These are phyloP conservation scores for Evernia prunastri DNA, from an alignment of 495 filamentous ascomycete species.

Conservation along the genomic window DNA sequence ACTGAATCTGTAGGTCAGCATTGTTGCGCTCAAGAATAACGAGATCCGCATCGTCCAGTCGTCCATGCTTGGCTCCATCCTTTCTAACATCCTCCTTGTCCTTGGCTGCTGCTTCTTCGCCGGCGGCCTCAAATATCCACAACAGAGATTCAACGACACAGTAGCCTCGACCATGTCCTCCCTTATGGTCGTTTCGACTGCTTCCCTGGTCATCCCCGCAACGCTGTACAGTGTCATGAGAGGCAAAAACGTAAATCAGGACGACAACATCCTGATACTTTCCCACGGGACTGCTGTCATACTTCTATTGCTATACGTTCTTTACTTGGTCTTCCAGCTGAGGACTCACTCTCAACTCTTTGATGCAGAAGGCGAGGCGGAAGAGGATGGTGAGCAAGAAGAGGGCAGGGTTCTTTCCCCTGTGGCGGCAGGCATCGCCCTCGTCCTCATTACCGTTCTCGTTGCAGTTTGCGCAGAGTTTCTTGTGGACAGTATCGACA, in stretches of 20 bases:
- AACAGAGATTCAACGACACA: slow-evolving; percentile 76
- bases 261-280: slow-evolving; percentile 66
- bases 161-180: slow-evolving; percentile 95
- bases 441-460: slow-evolving; percentile 70
- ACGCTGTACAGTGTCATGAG: slow-evolving; percentile 59
- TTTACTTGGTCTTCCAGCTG: slow-evolving; percentile 90
- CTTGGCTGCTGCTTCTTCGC: slow-evolving; percentile 95
- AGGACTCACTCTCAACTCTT: slow-evolving; percentile 75
- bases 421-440: slow-evolving; percentile 61
- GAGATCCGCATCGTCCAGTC: slow-evolving; percentile 95
- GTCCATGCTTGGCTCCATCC: slow-evolving; percentile 93
- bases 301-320: slow-evolving; percentile 75
- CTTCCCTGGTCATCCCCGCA: slow-evolving; percentile 89
- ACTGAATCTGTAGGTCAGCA: slow-evolving; percentile 63
- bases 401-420: slow-evolving; percentile 60
- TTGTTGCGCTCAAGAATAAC: slow-evolving; percentile 76
- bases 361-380: slow-evolving; percentile 50
- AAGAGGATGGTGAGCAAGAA: slow-evolving; percentile 42
- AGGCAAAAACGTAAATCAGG: slow-evolving; percentile 35
- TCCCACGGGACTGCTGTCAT: slow-evolving; percentile 90
- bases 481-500: slow-evolving; percentile 87
- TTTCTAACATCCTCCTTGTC: slow-evolving; percentile 92
- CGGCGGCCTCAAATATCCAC: slow-evolving; percentile 61
- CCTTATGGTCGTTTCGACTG: slow-evolving; percentile 84
- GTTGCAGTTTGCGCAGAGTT: slow-evolving; percentile 94